Evolutionary conservation across 768 basidiomycete genomes (phyloP), one percentile per base, ranked within the genome.

Genomic region (Russula lepida): DNA sequence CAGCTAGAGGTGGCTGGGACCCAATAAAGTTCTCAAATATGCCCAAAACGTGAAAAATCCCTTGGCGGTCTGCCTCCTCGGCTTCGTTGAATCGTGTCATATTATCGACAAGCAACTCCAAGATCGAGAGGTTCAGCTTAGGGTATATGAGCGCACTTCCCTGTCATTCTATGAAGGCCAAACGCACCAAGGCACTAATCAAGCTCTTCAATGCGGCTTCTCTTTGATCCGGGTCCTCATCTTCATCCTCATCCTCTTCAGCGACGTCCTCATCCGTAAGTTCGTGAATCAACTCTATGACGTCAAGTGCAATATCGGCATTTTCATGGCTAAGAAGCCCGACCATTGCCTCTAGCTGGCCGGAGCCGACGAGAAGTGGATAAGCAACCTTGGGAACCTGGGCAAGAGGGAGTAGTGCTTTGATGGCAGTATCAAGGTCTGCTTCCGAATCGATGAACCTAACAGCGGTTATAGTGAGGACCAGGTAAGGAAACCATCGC

Each of bases 361-460:
- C 90, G 6, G 88, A 86, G 46, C 82, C 83, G 58, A 95, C 81
- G 54, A 98, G 79, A 70, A 98, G 94, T 25, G 93, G 88, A 71
- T 97, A 99, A 61, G 93, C 88, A 23, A 91, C 71, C 7, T 79
- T 76, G 0, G 95, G 89, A 4, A 81, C 81, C 70, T 97, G 93
- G 1, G 95, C 88, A 23, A 99, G 78, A 6, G 94, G 88, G n/a
- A 97, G 78, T 49, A 99, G 74, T 1, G 84, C 80, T 72, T 95
- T 95, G 57, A 98, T 83, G 8, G 93, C 84, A 58, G 78, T 77
- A 70, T 98, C 94, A 6, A 99, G 82, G 69, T 97, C 93, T 27
- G 92, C 91, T 77, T 99, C 97, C 1, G 97, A 98, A 71, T 98
- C 97, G 67, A 99, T 98, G 79, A 98, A 99, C 73, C 95, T 98